Base-by-base conservation (phyloP, 129 eudicot species). In the Helianthus tuberosus region DNA sequence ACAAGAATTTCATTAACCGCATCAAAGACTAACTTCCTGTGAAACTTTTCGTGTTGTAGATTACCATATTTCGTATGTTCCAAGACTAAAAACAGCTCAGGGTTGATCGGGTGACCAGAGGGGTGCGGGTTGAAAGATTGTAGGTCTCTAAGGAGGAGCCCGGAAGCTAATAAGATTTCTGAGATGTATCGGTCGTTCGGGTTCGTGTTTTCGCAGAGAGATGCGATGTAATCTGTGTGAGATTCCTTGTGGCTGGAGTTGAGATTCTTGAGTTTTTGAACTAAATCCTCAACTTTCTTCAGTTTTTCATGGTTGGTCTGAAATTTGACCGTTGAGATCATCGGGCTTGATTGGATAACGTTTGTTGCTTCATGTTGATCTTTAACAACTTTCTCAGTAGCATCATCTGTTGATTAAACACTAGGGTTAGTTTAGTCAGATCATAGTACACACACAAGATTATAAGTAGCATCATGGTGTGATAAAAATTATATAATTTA, bases 51-150 rank as follows among this genome's bases (percentile, higher is more conserved):
- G 5, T 69, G 82, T 13, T 52, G 70, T 7, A 73, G 63, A 60
- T 68, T 81, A 59, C 91, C 80, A 13, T 85, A 81, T 69, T 86
- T 94, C 46, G 89, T 94, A 51, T 87, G 91, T 83, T 94, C 98
- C 88, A 94, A 80, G 25, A 94, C 97, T 68, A 86, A 67, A 38
- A 90, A 94, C 61, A 94, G 70, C 70, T 83, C 87, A 0, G 96
- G 98, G 83, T 94, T 94, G 66, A 94, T 81, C 0, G 98, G 97
- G 69, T 90, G 83, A 8, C 97, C 96, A 13, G 93, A 83, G 10
- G 89, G 81, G 78, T 94, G 93, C 68, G 86, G 86, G 73, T 88
- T 88, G 44, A 90, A 94, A 14, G 90, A 84, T 50, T 84, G 81
- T 5, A 89, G 88, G 78, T 94, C 98, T 77, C 90, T 77, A 59